phyloP scores from a whole-genome alignment of 208 protist species.

The Entamoeba dispar region DNA sequence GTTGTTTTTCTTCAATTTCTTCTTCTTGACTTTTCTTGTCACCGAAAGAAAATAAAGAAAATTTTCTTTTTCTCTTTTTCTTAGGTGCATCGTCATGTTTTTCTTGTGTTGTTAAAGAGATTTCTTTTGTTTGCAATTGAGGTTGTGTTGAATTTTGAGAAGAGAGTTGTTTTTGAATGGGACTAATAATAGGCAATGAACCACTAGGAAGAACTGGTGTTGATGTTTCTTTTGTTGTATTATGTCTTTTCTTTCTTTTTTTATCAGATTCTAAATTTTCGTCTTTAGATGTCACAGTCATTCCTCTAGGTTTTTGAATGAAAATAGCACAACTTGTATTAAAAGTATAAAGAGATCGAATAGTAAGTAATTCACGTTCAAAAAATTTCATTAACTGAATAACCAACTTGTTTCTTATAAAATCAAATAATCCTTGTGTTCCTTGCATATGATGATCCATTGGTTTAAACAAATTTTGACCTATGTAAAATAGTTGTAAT shows the following conservation, averaged over 20 bases:
- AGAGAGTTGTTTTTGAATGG: too few relatives aligned
- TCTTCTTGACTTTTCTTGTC: too few relatives aligned
- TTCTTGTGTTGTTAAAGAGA: too few relatives aligned
- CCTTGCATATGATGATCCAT: neutral
- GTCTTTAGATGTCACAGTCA: neutral
- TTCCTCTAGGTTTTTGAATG: neutral
- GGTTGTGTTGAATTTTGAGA: too few relatives aligned
- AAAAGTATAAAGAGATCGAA: neutral
- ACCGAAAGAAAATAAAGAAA: too few relatives aligned
- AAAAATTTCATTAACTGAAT: neutral
- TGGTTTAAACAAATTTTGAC: neutral
- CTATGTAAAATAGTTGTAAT: neutral
- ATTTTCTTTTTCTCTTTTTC: too few relatives aligned
- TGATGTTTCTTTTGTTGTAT: neutral
- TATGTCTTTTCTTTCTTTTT: neutral
- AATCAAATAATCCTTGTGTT: neutral
- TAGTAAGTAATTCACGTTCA: neutral
- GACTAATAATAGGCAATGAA: too few relatives aligned
- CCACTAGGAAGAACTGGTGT: neutral
- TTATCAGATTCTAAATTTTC: neutral
- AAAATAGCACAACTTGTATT: neutral
- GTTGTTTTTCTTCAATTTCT: too few relatives aligned
- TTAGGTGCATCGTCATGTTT: too few relatives aligned
- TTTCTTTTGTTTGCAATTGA: too few relatives aligned
- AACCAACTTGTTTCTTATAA: neutral